Base-by-base conservation (phyloP, 805 yeast species). In the Nakazawaea ambrosiae region DNA sequence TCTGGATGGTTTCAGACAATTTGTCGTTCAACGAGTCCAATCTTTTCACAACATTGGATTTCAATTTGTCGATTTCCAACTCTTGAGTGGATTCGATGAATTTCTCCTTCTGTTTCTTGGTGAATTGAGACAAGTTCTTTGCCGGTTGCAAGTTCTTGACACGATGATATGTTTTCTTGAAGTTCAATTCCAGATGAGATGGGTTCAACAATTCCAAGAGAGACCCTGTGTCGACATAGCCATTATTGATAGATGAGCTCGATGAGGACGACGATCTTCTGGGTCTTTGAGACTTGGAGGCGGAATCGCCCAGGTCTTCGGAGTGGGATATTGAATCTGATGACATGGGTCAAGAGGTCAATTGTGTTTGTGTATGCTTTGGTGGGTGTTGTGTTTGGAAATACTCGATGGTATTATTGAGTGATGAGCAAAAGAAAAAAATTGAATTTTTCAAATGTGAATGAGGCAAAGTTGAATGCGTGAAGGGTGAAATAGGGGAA, bases 21-120 rank as follows among this genome's bases (percentile, higher is more conserved):
- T 66, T 55, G 4, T 47, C 34, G 45, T 68, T 69, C 4, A 66
- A 47, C 26, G 53, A 55, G 36, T 65, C 69, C 12, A 68, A 54
- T 27, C 58, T 53, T 9, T 40, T 35, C 14, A 50, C 45, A 18
- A 58, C 39, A 3, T 47, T 25, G 8, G 23, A 20, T 28, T 54
- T 55, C 29, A 58, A 32, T 16, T 51, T 48, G 9, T 43, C 44
- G 27, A 57, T 31, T 18, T 58, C 63, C 20, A 57, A 56, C 20
- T 53, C 54, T 4, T 50, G 16, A 31, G 49, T 55, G 30, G 55
- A 40, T 19, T 49, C 51, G 11, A 53, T 37, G 11, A 41, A 18
- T 25, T 42, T 44, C 9, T 43, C 50, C 41, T 28, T 55, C 49
- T 33, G 53, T 39, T 41, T 55, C 45, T 24, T 50, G 34, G 46